phyloP scores from a whole-genome alignment of 257 asterid genomes.

The Rhazya stricta region DNA sequence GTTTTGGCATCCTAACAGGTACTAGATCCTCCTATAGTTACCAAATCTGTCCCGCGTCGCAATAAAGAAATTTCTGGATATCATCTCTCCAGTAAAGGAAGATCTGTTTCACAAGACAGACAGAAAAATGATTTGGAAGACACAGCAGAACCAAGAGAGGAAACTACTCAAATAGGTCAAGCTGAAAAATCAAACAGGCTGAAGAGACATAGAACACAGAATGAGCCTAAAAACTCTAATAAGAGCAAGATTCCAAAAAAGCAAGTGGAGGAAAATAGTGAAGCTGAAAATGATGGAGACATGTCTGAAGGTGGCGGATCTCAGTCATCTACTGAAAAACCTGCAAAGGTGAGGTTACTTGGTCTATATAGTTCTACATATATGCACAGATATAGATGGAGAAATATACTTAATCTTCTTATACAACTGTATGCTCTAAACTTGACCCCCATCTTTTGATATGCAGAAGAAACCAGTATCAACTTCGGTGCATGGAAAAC shows the following conservation, averaged over 20 bases:
- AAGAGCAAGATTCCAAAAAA: conserved; percentile 46
- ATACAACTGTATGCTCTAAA: neutral
- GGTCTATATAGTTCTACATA: neutral
- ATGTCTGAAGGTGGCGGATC: conserved; percentile 59
- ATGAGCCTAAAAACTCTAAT: conserved; percentile 35
- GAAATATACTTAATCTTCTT: neutral
- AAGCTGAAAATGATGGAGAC: conserved; percentile 42
- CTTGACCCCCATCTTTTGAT: neutral
- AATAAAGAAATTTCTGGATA: conserved; percentile 40
- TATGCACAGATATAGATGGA: neutral
- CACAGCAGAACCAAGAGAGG: conserved; percentile 40
- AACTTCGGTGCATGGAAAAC: conserved; percentile 60
- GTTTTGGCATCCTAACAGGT: conserved; percentile 38
- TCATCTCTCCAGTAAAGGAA: conserved; percentile 30
- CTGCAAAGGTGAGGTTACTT: conserved; percentile 40
- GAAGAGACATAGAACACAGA: conserved; percentile 58
- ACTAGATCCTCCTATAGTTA: conserved; percentile 35
- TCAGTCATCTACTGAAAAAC: conserved; percentile 42
- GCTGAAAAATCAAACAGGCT: conserved; percentile 39
- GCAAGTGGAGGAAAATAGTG: conserved; percentile 42
- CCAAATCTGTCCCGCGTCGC: conserved; percentile 34
- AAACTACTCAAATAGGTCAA: conserved; percentile 34
- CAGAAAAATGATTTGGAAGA: conserved; percentile 38
- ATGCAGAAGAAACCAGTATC: conserved; percentile 61
- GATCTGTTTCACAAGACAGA: conserved; percentile 30